Evolutionary conservation across 2,329 filamentous ascomycete species (phyloP).

Genomic region (Hymenoscyphus fraxineus): DNA sequence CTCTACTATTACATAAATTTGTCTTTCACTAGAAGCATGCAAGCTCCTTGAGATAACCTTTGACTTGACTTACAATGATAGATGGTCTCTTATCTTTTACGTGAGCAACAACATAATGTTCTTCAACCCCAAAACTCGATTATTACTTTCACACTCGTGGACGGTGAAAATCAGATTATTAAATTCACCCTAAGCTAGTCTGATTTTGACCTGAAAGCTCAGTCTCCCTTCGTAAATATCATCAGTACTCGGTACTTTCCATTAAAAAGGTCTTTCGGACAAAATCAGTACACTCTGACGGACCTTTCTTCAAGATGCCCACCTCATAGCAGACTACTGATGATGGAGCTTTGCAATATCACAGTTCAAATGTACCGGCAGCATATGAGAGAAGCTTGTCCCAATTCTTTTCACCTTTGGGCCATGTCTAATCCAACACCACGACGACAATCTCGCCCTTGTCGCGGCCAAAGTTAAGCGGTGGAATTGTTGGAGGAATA

Average conservation of each 20-base stretch:
- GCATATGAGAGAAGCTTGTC: not conserved
- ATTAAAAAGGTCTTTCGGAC: conserved; percentile 34
- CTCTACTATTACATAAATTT: conserved; percentile 36
- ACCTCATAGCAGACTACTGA: conserved; percentile 13
- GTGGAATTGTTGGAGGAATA: not conserved
- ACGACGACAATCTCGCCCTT: not conserved
- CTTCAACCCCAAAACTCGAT: conserved; percentile 32
- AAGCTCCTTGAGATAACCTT: conserved; percentile 35
- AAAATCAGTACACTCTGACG: conserved; percentile 38
- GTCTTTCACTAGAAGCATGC: conserved; percentile 35
- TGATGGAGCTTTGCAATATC: conserved; percentile 5
- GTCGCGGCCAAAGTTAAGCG: not conserved
- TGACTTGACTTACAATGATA: conserved; percentile 34
- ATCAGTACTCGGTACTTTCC: conserved; percentile 46
- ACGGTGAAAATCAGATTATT: conserved; percentile 30
- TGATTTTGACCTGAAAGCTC: conserved; percentile 15
- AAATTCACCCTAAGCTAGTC: not conserved
- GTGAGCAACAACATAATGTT: conserved; percentile 17
- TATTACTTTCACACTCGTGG: conserved; percentile 37
- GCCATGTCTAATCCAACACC: not conserved
- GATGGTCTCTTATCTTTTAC: conserved; percentile 1
- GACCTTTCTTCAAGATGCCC: conserved; percentile 39
- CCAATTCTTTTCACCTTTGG: not conserved
- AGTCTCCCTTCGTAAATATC: conserved; percentile 25
- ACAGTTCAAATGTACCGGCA: conserved; percentile 2